phyloP scores from a whole-genome alignment of 2,329 filamentous ascomycete genomes.

The Trichoderma pleuroti region DNA sequence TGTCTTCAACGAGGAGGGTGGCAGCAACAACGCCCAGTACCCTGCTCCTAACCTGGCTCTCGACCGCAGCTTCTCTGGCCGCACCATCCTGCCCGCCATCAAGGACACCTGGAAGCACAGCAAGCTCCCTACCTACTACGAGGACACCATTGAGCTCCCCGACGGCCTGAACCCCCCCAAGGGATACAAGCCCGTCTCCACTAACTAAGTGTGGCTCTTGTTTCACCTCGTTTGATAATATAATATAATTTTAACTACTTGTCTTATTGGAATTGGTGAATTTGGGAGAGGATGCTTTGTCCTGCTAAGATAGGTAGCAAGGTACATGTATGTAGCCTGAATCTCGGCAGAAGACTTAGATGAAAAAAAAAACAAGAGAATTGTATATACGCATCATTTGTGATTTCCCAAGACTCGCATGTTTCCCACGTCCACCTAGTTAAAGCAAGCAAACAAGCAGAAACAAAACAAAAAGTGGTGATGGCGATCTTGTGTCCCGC shows the following conservation, averaged over 20 bases:
- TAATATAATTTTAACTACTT: background rate
- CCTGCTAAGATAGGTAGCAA: background rate
- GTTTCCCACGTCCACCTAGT: too few species aligned
- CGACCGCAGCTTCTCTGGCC: slow-evolving; percentile 31
- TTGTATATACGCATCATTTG: background rate
- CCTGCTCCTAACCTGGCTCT: slow-evolving; percentile 40
- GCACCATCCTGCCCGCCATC: slow-evolving; percentile 38
- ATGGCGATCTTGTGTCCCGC: background rate
- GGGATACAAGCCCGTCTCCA: slow-evolving; percentile 32
- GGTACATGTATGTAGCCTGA: background rate
- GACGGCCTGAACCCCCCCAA: slow-evolving; percentile 44
- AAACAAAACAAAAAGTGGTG: background rate
- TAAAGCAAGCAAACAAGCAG: too few species aligned
- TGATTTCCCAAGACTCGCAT: background rate
- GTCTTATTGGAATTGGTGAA: background rate
- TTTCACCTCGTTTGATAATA: background rate
- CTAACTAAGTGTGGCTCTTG: slow-evolving; percentile 14
- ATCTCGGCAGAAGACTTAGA: background rate
- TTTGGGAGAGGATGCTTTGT: background rate
- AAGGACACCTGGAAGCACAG: slow-evolving; percentile 38
- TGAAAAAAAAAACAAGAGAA: background rate
- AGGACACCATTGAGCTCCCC: slow-evolving; percentile 36
- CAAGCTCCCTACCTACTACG: slow-evolving; percentile 41
- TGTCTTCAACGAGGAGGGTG: slow-evolving; percentile 38
- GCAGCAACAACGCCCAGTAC: slow-evolving; percentile 28